A percentile compares a stretch with the other conserved stretches of the same genome.
Evolutionary conservation across 169 alveolate species (phyloP).

Genomic region (Cryptosporidium parvum): DNA sequence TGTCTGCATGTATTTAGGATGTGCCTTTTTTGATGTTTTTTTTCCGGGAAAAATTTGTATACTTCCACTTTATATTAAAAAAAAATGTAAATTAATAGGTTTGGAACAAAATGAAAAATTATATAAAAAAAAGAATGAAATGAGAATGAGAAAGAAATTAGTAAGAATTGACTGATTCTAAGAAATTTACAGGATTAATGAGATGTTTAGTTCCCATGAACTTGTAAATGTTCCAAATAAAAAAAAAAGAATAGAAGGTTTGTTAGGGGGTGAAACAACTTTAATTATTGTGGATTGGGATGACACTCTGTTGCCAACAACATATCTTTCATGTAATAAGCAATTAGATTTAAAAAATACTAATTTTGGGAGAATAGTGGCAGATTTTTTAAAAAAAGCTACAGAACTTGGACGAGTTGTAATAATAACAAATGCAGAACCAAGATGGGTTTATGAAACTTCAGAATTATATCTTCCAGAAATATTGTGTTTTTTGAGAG

Average conservation of each 20-base stretch:
- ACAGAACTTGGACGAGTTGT: slow-evolving; percentile 59
- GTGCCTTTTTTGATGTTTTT: neutral
- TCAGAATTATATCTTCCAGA: slow-evolving; percentile 64
- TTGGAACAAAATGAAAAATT: slow-evolving; percentile 24
- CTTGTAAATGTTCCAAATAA: neutral
- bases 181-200: neutral
- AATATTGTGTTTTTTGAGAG: slow-evolving; percentile 23
- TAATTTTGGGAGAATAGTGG: slow-evolving; percentile 39
- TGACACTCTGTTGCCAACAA: slow-evolving; percentile 75
- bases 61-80: neutral
- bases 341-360: slow-evolving; percentile 18
- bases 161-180: neutral
- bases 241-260: slow-evolving; percentile 26
- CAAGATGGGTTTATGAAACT: slow-evolving; percentile 77
- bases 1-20: neutral
- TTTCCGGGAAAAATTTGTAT: neutral
- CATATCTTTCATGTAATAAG: slow-evolving; percentile 61
- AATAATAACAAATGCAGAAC: slow-evolving; percentile 76
- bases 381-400: slow-evolving; percentile 38
- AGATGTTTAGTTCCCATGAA: neutral
- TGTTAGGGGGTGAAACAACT: slow-evolving; percentile 56
- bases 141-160: neutral
- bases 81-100: slow-evolving; percentile 13
- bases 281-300: slow-evolving; percentile 78
- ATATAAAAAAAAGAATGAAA: neutral